Conservation (phyloP, 2,329 filamentous ascomycete genomes). For the Alternaria gansuensis region DNA sequence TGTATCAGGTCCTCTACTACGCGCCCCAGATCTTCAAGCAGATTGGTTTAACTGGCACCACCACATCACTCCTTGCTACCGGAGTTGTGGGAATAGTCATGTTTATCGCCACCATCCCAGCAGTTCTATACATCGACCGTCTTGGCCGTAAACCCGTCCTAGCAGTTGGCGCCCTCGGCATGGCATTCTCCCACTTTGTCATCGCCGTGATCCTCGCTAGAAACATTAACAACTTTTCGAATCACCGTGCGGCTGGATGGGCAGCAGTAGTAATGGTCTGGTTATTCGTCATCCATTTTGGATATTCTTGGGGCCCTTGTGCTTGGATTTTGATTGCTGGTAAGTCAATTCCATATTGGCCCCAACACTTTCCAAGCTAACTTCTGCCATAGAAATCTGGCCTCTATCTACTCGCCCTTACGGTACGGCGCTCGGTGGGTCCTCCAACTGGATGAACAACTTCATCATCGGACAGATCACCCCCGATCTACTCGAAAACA, state of each 20-base stretch:
- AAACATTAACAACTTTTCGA: slow-evolving; percentile 68
- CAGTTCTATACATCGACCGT: slow-evolving; percentile 71
- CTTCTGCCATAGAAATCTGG: slow-evolving; percentile 68
- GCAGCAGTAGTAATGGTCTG: slow-evolving; percentile 74
- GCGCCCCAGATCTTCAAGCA: slow-evolving; percentile 61
- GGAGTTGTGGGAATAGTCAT: slow-evolving; percentile 76
- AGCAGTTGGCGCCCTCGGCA: slow-evolving; percentile 71
- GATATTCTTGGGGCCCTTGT: slow-evolving; percentile 77
- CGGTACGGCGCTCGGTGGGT: slow-evolving; percentile 72
- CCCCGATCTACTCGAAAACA: slow-evolving; percentile 70
- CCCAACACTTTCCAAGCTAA: not conserved
- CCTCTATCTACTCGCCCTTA: slow-evolving; percentile 73
- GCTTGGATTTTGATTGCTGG: slow-evolving; percentile 75
- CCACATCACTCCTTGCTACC: slow-evolving; percentile 69
- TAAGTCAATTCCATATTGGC: not conserved
- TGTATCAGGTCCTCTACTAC: slow-evolving; percentile 57
- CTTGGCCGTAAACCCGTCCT: slow-evolving; percentile 71
- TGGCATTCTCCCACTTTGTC: slow-evolving; percentile 75
- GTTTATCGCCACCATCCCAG: slow-evolving; percentile 68
- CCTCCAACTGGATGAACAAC: slow-evolving; percentile 61
- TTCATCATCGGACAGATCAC: slow-evolving; percentile 74
- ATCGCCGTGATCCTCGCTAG: slow-evolving; percentile 74
- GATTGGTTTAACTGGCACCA: slow-evolving; percentile 58
- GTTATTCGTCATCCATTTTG: slow-evolving; percentile 79
- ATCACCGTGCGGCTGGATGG: slow-evolving; percentile 69